Evolutionary conservation across 208 protist genomes (phyloP), one percentile per base, ranked within the genome.

Genomic region (Trypanosoma theileri): DNA sequence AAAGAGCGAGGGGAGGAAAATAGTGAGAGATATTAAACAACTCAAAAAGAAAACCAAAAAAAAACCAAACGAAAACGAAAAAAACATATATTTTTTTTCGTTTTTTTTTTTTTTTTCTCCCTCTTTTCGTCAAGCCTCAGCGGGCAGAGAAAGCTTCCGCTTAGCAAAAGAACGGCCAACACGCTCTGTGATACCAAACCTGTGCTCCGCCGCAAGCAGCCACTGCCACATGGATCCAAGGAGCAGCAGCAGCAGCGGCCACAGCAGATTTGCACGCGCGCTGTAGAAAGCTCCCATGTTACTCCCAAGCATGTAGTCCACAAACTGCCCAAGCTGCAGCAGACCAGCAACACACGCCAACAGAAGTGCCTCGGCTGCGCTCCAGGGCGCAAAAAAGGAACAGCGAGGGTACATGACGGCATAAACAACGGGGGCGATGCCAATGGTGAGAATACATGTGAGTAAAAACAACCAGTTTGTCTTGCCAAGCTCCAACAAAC

Each of bases 291-390:
- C 63, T 0, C 77, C 67, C 66, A 85, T 75, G 14, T 54, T 58
- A 22, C 4, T 17, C 17, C 89, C 94, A 21, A 98, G 66, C 19
- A 98, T 75, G 65, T 98, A 98, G 12, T 85, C 71, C 3, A 97
- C 77, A 61, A 98, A 98, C 59, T 95, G 93, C 12, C 85, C 77
- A 6, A 98, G 66, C 78, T 98, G 89, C 22, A 98, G 56, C 13
- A 98, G 78, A 1, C 94, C 93, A 12, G 86, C 83, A 19, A 98
- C 54, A 54, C 97, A 89, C 26, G 84, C 87, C 3, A 98, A 41
- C 16, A 98, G 59, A 56, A 98, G 81, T 9, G 95, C 96, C 59
- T 98, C 93, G 3, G 87, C 73, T 0, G 83, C 86, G 19, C 84
- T 88, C 96, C 97, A 98, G 31, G 97, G 94, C n/a, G 92, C 81